Base-by-base conservation (phyloP, 169 alveolate species). In the Plasmodium sp. region DNA sequence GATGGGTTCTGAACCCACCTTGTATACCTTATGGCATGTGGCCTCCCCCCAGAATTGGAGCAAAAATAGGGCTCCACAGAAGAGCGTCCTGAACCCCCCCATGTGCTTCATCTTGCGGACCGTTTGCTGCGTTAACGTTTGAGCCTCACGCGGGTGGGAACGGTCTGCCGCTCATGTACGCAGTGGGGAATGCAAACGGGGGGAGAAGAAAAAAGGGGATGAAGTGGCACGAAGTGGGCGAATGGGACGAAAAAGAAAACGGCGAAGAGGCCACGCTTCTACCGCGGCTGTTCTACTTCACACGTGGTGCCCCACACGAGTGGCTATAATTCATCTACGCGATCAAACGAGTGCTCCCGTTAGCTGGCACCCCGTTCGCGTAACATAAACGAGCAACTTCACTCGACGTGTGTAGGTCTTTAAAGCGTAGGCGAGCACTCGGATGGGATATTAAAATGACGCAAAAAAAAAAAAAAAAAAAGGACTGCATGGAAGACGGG, bases 1-100 rank as follows among this genome's bases (percentile, higher is more conserved):
- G 41, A 90, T 58, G 12, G 90, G 67, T 22, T 81, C 73, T 31
- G 45, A 9, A 14, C 94, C 94, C 2, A 58, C 14, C 34, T 18
- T 79, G 22, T 80, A 80, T 34, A 90, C 7, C 72, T 71, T 90
- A 34, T 31, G 33, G 43, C 94, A 90, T 1, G 5, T 22, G 16
- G 14, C 72, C 22, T 73, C 94, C 16, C 39, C n/a, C n/a, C 36
- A 90, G 4, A 43, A 43, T 36, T 80, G 73, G 12, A 71, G 75
- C 31, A 90, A 79, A 80, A 56, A 80, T 2, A 81, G 36, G 9
- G 39, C 45, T 27, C 71, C 34, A 80, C 34, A 90, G 36, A 81
- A 43, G 9, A 90, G 27, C 14, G 85, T 18, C 58, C 58, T 48
- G 31, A 85, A 27, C 56, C n/a, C 41, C 5, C 10, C 48, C 5